phyloP scores from a whole-genome alignment of 2,329 filamentous ascomycete genomes.

The Pestalotiopsis sp. region DNA sequence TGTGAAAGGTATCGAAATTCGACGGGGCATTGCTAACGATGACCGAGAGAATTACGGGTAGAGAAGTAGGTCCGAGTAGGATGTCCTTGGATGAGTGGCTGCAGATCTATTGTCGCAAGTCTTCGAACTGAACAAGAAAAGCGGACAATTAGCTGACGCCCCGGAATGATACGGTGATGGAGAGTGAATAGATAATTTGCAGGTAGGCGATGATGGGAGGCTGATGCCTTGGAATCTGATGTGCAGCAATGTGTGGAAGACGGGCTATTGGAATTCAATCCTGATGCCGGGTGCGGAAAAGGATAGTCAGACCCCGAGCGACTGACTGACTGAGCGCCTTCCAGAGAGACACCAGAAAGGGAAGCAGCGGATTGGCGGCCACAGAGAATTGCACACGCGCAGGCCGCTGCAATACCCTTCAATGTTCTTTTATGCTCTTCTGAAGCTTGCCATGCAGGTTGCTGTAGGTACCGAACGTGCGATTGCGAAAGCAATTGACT shows the following conservation, averaged over 20 bases:
- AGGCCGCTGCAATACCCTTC: neutral
- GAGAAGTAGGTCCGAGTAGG: neutral
- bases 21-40: constrained; percentile 56
- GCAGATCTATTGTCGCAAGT: neutral
- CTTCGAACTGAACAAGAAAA: neutral
- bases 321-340: neutral
- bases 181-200: neutral
- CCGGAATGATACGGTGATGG: neutral
- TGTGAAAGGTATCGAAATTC: constrained; percentile 58
- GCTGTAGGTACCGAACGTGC: neutral
- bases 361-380: neutral
- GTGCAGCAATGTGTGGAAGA: neutral
- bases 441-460: neutral
- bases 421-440: neutral
- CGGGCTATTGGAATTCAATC: neutral
- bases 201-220: neutral
- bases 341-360: neutral
- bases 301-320: neutral
- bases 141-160: neutral
- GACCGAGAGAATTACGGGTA: neutral
- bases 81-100: neutral
- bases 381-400: neutral
- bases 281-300: neutral
- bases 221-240: neutral
- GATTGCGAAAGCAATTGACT: neutral